These are phyloP conservation scores for Fomitopsis palustris DNA, from an alignment of 1,284 basidiomycete species.

Conservation along the genomic window DNA sequence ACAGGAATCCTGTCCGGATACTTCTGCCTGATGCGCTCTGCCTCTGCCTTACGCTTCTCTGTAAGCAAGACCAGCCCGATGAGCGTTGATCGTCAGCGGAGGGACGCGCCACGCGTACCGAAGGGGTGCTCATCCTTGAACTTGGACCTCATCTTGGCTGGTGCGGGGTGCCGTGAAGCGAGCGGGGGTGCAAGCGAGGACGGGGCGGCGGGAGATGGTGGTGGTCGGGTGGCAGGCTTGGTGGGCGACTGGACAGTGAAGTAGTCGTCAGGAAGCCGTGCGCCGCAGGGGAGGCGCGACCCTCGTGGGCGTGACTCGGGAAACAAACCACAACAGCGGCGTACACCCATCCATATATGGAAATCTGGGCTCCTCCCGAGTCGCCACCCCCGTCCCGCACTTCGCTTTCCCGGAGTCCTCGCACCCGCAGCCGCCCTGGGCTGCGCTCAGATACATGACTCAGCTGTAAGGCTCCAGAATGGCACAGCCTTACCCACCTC, in stretches of 20 bases:
- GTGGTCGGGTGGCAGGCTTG: slow-evolving; percentile 14
- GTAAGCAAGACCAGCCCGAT: slow-evolving; percentile 21
- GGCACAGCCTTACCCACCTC: no score
- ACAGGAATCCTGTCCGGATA: slow-evolving; percentile 98
- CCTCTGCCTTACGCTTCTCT: slow-evolving; percentile 99
- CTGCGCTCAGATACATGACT: background rate
- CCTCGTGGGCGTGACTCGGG: slow-evolving; percentile 26
- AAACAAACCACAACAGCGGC: slow-evolving; percentile 30
- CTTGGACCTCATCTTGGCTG: slow-evolving; percentile 83
- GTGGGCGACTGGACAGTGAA: slow-evolving; percentile 21
- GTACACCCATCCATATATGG: slow-evolving; percentile 24
- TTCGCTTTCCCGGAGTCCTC: background rate
- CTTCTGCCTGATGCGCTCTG: slow-evolving; percentile 96
- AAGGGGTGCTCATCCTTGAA: slow-evolving; percentile 99
- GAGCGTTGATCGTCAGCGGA: slow-evolving; percentile 21
- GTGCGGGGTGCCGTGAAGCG: background rate
- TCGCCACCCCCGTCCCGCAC: background rate
- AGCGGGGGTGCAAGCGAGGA: slow-evolving; percentile 3
- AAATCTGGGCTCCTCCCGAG: slow-evolving; percentile 3
- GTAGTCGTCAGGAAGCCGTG: slow-evolving; percentile 24
- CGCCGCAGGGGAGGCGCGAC: slow-evolving; percentile 25
- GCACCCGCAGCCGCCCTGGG: background rate
- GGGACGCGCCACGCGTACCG: slow-evolving; percentile 53
- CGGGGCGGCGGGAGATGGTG: slow-evolving; percentile 4
- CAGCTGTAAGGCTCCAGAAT: no score